Evolutionary conservation across 768 basidiomycete species (phyloP).

Genomic region (Terana coerulea): DNA sequence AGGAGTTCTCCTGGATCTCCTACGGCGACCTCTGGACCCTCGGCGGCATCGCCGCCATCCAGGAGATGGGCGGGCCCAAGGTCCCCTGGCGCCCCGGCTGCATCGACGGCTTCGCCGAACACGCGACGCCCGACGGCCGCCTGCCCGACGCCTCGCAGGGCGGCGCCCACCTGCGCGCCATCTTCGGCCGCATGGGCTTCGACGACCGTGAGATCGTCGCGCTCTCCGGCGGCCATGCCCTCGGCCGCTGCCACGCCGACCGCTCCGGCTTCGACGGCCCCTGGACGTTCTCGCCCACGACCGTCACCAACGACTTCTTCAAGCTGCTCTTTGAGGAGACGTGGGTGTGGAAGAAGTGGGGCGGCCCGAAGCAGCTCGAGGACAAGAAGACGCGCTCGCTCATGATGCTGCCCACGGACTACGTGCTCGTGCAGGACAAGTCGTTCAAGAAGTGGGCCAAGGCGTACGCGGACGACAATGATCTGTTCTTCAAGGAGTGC

Average conservation of each 20-base stretch:
- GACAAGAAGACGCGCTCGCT: constrained; percentile 86
- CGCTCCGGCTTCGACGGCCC: constrained; percentile 82
- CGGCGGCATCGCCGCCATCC: constrained; percentile 85
- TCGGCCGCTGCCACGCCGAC: constrained; percentile 90
- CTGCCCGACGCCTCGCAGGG: constrained; percentile 87
- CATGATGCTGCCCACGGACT: constrained; percentile 98
- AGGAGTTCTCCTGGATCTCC: constrained; percentile 88
- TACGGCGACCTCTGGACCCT: constrained; percentile 98
- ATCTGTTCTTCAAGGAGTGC: constrained; percentile 93
- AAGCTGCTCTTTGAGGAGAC: constrained; percentile 84
- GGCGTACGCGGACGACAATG: constrained; percentile 80
- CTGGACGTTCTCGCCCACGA: constrained; percentile 94
- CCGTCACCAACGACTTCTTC: constrained; percentile 84
- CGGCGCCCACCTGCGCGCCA: constrained; percentile 71
- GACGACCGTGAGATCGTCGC: constrained; percentile 98
- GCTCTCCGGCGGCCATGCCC: constrained; percentile 89
- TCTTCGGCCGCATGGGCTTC: constrained; percentile 43
- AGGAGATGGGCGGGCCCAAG: constrained; percentile 92
- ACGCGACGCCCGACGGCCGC: constrained; percentile 84
- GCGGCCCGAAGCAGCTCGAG: constrained; percentile 88
- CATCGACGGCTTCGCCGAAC: constrained; percentile 73
- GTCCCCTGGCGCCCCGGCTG: constrained; percentile 93
- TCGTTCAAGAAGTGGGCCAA: constrained; percentile 85
- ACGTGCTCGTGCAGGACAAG: constrained; percentile 87
- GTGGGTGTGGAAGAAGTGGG: constrained; percentile 97